phyloP scores from a whole-genome alignment of 495 filamentous ascomycete species.

The Aspergillus hancockii region DNA sequence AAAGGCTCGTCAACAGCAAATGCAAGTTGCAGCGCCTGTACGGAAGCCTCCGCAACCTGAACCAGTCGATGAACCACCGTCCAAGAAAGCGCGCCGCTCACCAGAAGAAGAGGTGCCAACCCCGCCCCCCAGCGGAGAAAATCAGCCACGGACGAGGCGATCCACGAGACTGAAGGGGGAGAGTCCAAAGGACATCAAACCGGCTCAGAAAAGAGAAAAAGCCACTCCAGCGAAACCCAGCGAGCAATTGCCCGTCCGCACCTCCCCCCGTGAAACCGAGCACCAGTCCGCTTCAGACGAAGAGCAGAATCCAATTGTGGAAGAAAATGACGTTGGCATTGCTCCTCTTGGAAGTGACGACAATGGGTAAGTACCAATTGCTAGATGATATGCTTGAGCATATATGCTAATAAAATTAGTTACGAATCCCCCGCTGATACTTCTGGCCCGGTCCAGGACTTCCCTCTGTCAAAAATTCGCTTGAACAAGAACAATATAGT shows the following conservation, averaged over 20 bases:
- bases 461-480: slow-evolving; percentile 43
- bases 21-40: slow-evolving; percentile 22
- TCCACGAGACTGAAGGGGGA: slow-evolving; percentile 28
- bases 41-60: slow-evolving; percentile 22
- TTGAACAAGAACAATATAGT: slow-evolving; percentile 43
- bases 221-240: slow-evolving; percentile 2
- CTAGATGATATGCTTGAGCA: background rate
- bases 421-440: slow-evolving; percentile 39
- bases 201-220: slow-evolving; percentile 9
- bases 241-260: background rate
- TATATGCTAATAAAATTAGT: slow-evolving; percentile 22
- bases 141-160: slow-evolving; percentile 22
- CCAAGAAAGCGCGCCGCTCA: slow-evolving; percentile 38
- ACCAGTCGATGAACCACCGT: slow-evolving; percentile 32
- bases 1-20: slow-evolving; percentile 47
- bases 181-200: slow-evolving; percentile 15
- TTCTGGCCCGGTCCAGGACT: slow-evolving; percentile 37
- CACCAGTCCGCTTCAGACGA: slow-evolving; percentile 15
- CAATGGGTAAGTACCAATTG: slow-evolving; percentile 26
- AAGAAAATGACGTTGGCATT: slow-evolving; percentile 29
- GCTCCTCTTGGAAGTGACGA: slow-evolving; percentile 28
- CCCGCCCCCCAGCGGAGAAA: slow-evolving; percentile 14
- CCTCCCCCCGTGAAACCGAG: slow-evolving; percentile 3
- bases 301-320: slow-evolving; percentile 19
- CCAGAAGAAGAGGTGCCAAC: slow-evolving; percentile 17